Percentiles rank a stretch among this genome's conserved stretches.
phyloP scores from a whole-genome alignment of 2,329 filamentous ascomycete genomes.

The Colletotrichum theobromicola region DNA sequence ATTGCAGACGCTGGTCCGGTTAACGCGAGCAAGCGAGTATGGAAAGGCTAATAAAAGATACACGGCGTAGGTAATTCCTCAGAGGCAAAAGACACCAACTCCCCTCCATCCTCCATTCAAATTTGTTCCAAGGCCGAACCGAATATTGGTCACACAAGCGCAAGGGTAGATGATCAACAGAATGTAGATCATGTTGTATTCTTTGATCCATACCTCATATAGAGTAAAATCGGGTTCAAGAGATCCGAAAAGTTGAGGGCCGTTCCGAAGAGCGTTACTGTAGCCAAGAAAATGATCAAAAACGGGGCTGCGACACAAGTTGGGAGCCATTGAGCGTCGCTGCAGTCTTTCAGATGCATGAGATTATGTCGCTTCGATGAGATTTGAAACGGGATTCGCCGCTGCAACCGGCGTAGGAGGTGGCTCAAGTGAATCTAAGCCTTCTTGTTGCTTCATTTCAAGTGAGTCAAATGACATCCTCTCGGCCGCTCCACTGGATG shows the following conservation, averaged over 20 bases:
- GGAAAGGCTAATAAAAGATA: neutral
- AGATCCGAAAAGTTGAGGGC: neutral
- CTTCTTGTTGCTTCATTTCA: neutral
- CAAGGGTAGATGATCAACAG: neutral
- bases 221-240: neutral
- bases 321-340: neutral
- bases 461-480: neutral
- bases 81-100: neutral
- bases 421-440: neutral
- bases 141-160: neutral
- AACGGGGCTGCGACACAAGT: neutral
- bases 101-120: neutral
- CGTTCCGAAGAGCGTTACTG: neutral
- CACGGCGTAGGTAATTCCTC: neutral
- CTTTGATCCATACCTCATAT: neutral
- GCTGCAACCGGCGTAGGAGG: neutral
- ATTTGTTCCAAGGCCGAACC: neutral
- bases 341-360: neutral
- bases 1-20: too few relatives aligned
- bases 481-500: neutral
- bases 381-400: neutral
- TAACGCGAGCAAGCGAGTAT: too few relatives aligned
- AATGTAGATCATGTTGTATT: neutral
- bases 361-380: neutral
- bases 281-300: neutral